These are phyloP conservation scores for Salix udensis DNA, from an alignment of 345 rosid genomes.

Conservation along the genomic window DNA sequence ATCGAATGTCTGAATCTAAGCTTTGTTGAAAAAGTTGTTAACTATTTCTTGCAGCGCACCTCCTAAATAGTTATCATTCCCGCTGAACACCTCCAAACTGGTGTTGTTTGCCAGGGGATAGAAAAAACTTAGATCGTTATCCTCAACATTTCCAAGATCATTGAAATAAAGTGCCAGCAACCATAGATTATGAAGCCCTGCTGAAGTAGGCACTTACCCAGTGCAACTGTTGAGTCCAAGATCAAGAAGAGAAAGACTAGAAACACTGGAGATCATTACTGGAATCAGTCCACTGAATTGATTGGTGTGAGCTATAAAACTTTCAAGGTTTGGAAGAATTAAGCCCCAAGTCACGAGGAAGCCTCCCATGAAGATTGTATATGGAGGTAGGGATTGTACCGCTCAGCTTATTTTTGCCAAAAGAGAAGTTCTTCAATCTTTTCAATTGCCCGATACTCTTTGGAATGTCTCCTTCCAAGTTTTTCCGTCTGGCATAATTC, in stretches of 20 bases:
- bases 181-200: neutral
- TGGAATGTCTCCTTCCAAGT: neutral
- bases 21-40: neutral
- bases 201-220: neutral
- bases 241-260: neutral
- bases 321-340: constrained; percentile 4
- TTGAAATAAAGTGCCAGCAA: neutral
- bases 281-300: neutral
- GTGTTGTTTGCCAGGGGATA: neutral
- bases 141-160: neutral
- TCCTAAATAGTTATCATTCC: neutral
- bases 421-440: too few species aligned
- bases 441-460: too few species aligned
- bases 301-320: neutral
- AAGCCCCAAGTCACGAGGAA: constrained; percentile 17
- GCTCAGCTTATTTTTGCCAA: neutral
- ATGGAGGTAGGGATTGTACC: constrained; percentile 7
- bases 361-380: constrained; percentile 19
- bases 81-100: neutral
- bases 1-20: neutral
- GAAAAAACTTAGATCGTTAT: neutral
- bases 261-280: too few species aligned
- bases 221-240: neutral
- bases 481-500: neutral
- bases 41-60: neutral